Evolutionary conservation across 2,329 filamentous ascomycete species (phyloP), one percentile per base, ranked within the genome.

Genomic region (Aureobasidium leucospermi): DNA sequence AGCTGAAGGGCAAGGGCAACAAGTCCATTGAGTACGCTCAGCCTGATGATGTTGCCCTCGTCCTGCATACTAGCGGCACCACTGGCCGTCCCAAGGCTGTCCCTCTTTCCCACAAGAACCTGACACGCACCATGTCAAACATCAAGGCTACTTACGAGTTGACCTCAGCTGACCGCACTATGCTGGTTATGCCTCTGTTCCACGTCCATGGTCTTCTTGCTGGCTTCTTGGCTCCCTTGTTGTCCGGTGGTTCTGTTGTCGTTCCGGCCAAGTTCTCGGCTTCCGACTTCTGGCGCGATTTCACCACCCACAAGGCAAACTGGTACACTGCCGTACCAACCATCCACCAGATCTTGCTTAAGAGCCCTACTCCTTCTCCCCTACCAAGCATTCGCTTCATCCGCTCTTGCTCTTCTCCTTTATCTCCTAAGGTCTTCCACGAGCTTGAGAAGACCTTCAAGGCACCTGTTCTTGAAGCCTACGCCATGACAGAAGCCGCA

Each of bases 251-350:
- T 59, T 92, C 89, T 6, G 87, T 91, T 62, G 79, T 96, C 60
- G 87, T 95, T 5, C 90, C 90, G 2, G 68, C 79, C 57, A 88
- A 86, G 68, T 95, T 95, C 80, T 93, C 89, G 4, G 89, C 90
- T 8, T 82, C 83, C 1, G 85, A 89, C 19, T 96, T 96, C 75
- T 96, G 90, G 90, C 72, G 74, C 28, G 86, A 94, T 71, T 94
- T 94, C 68, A 79, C 79, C 65, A 77, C 80, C 6, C 80, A 91
- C 76, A 79, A 84, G 64, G 90, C 90, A 29, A 96, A 90, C 71
- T 96, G 90, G 90, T 96, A 94, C 75, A 94, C 90, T 0, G 90
- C 90, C 1, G 90, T 94, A n/a, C 90, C 90, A 1, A 95, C 90
- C 0, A 95, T 96, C 70, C 90, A 95, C 73, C 90, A 94, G 70